phyloP scores from a whole-genome alignment of 1,284 basidiomycete species.

The Puccinia sorghi region DNA sequence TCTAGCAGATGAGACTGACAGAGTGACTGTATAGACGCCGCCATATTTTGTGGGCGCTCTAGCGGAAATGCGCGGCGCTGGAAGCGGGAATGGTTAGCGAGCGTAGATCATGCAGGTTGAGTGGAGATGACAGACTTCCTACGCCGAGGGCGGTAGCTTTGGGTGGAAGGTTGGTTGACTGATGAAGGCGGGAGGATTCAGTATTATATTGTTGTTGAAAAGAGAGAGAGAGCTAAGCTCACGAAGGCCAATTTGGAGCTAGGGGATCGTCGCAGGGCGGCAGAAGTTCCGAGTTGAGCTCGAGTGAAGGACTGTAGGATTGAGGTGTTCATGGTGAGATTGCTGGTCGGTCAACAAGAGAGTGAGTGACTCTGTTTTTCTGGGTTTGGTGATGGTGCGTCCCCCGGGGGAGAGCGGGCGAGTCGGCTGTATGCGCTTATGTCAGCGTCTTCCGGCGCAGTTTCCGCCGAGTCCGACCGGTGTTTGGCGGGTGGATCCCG shows the following conservation, averaged over 20 bases:
- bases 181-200: neutral
- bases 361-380: neutral
- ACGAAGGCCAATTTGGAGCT: neutral
- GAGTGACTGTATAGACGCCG: constrained; percentile 65
- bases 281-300: neutral
- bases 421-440: neutral
- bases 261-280: no score
- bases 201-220: neutral
- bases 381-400: neutral
- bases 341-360: neutral
- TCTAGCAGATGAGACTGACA: constrained; percentile 13
- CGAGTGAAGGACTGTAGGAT: neutral
- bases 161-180: constrained; percentile 18
- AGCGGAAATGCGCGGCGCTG: constrained; percentile 35
- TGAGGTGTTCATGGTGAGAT: neutral
- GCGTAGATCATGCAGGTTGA: neutral
- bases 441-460: neutral
- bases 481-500: neutral
- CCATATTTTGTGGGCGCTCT: constrained; percentile 92
- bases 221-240: neutral
- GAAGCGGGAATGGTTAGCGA: neutral
- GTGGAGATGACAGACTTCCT: neutral
- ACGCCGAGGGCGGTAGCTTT: constrained; percentile 14
- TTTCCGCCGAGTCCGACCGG: no score
- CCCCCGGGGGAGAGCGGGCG: neutral